phyloP scores from a whole-genome alignment of 2,329 filamentous ascomycete genomes.

The Fusarium sp. region DNA sequence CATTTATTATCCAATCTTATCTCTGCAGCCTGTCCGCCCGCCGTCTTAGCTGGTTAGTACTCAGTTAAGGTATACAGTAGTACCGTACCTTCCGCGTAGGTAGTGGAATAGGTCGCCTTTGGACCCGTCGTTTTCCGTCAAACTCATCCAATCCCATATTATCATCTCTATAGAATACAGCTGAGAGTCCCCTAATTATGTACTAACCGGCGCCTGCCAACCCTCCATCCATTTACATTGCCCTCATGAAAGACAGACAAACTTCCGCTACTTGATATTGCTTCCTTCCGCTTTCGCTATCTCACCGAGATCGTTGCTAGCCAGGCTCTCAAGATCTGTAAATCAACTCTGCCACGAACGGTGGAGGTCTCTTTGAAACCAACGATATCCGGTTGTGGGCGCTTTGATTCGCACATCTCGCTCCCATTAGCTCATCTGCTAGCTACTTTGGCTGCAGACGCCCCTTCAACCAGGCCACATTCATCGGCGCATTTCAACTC shows the following conservation, averaged over 20 bases:
- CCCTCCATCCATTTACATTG: neutral
- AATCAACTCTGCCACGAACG: conserved; percentile 37
- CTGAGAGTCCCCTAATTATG: neutral
- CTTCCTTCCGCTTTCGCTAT: conserved; percentile 26
- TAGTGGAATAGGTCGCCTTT: neutral
- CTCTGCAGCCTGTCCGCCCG: neutral
- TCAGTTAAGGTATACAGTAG: neutral
- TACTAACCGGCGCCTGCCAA: neutral
- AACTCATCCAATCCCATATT: neutral
- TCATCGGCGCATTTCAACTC: conserved; percentile 28
- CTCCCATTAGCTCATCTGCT: conserved; percentile 11
- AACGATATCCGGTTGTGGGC: conserved; percentile 30
- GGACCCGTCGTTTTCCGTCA: neutral
- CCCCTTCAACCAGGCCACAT: conserved; percentile 29
- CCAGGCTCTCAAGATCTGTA: neutral
- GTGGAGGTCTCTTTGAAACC: conserved; percentile 27
- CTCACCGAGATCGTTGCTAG: conserved; percentile 17
- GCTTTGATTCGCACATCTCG: conserved; percentile 29
- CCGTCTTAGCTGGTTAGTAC: neutral
- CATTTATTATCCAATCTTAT: neutral
- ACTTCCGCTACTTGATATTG: conserved; percentile 15
- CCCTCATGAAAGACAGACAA: conserved; percentile 12
- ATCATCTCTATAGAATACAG: neutral
- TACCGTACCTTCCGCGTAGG: neutral
- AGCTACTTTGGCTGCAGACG: conserved; percentile 27